Evolutionary conservation across 257 asterid species (phyloP), one percentile per base, ranked within the genome.

Genomic region (Capsicum baccatum): DNA sequence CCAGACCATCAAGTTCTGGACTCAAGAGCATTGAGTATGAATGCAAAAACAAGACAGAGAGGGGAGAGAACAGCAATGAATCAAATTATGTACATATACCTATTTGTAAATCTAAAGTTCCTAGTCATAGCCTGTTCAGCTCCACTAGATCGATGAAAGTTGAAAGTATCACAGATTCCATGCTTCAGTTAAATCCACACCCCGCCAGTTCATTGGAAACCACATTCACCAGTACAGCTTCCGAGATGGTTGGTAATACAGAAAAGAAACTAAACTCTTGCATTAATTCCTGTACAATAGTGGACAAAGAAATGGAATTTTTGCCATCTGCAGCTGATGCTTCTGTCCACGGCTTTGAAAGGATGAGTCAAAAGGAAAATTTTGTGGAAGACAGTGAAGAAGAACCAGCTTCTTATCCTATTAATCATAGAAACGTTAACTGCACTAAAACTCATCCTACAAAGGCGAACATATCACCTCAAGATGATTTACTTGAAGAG

Each of bases 251-350:
- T 83, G 86, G 81, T 79, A 84, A 57, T 76, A 81, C 68, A 59
- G 52, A 74, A 55, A 83, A 83, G 71, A 81, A 64, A 85, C 60
- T 17, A 35, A 70, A 83, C 82, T 80, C 73, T 42, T 21, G 86
- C 71, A 70, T 86, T 26, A 70, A 87, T 82, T 82, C 88, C 81
- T 83, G 80, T 83, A 39, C 78, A 82, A 89, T 85, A 80, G 84
- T 85, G 82, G 89, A 89, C 84, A 84, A 87, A 68, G 74, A 87
- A 71, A 88, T 81, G 70, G 84, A 67, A 81, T 73, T 55, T 83
- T 62, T 83, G 66, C 89, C 44, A 82, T 71, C 85, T 69, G 86
- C 88, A 84, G 83, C 66, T 83, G 84, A 83, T 59, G 68, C 80
- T 66, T 79, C 64, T 79, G 79, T 57, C 88, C 85, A 81, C 70